Evolutionary conservation across 1,139 yeast species (phyloP), one percentile per base, ranked within the genome.

Genomic region (Saccharomyces hybrid): DNA sequence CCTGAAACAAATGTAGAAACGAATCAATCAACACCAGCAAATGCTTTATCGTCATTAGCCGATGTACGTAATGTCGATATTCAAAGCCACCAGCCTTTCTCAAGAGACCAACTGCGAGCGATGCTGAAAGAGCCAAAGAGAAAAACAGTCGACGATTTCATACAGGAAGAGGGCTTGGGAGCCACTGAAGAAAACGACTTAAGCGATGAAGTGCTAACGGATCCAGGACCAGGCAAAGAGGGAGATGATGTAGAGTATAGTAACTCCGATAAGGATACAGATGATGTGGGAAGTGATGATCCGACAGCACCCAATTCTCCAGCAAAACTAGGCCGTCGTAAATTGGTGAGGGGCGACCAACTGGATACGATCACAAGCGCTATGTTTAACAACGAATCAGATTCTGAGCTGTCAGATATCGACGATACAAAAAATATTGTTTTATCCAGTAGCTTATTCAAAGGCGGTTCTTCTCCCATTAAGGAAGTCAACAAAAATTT

Each of bases 241-340:
- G 38, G 14, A 32, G 14, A 13, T 13, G 38, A 32, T 32, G n/a
- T 32, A n/a, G 38, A 32, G 38, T 32, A 32, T n/a, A 32, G 38
- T 23, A 38, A 42, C 23, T 25, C 42, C 26, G 52, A 44, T 19
- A 50, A 54, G 2, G 57, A 56, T 23, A 52, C 51, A 13, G 56
- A 57, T 2, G 83, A 78, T 47, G 75, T 81, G 0, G 83, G 78
- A 56, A 81, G 84, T 29, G 77, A 78, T 25, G 68, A 75, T 3
- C 73, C 76, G 19, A 68, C 72, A 3, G 69, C 65, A 49, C 64
- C 64, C 2, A 78, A 75, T 2, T 71, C 80, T 0, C 79, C 81
- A 2, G 76, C 78, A 1, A 70, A 71, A 48, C 66, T 73, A 3
- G 68, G 70, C 48, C 65, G 70, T 48, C 77, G 78, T 1, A 68